Evolutionary conservation across 2,329 filamentous ascomycete species (phyloP), one percentile per base, ranked within the genome.

Genomic region (Chaetomiaceae sp.): DNA sequence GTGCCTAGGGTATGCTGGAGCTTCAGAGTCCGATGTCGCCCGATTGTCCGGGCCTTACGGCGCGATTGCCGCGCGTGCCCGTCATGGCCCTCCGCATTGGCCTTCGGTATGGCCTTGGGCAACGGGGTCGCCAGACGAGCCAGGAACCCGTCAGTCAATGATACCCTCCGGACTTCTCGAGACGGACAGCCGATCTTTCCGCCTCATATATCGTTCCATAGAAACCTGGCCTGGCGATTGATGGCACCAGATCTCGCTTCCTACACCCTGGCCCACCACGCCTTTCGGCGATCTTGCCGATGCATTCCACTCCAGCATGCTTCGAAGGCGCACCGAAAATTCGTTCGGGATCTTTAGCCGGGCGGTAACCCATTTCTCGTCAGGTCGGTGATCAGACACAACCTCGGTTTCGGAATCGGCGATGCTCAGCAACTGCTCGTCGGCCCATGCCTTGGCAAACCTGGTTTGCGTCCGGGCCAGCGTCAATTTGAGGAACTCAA

Each of bases 401-500:
- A 84, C 64, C 11, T 75, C 65, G 14, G 66, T 66, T 47, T 69
- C 62, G n/a, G 64, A 63, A 2, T 74, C 64, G 0, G 53, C 48
- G 43, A 41, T 33, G 21, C 38, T 49, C 11, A 84, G 65, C 2
- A 84, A 65, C 11, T 72, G 68, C 62, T 85, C 80, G 51, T 79
- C 73, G 2, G 73, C 73, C 69, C 82, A 79, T 8, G 71, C 73
- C 36, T 40, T 21, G 51, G 73, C 75, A 40, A 62, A 77, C 53
- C 73, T 66, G 4, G 73, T 74, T 49, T 76, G 71, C 42, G 73
- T 65, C 10, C 38, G 36, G 25, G 77, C 77, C 45, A 84, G 71
- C 2, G 79, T 75, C 9, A 75, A 71, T 40, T 73, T 73, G 5
- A 86, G 71, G 50, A 86, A 86, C 58, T 86, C 83, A 25, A 87